phyloP scores from a whole-genome alignment of 768 basidiomycete genomes.

The Coprinellus micaceus region DNA sequence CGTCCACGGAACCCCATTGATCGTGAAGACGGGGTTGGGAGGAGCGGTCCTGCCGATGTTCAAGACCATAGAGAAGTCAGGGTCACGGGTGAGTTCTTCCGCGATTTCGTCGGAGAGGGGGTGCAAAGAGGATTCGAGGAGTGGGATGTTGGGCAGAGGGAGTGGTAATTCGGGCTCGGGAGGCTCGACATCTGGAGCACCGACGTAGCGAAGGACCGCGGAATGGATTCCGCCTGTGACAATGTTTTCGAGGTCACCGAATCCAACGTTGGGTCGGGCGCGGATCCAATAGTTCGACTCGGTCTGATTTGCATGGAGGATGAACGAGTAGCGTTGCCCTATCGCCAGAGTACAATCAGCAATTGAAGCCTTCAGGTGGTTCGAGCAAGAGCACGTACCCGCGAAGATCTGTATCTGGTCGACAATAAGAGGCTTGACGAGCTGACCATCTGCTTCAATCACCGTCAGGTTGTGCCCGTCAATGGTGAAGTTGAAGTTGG shows the following conservation, averaged over 20 bases:
- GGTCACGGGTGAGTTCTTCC: constrained; percentile 18
- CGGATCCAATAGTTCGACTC: constrained; percentile 44
- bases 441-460: constrained; percentile 41
- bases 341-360: too few relatives aligned
- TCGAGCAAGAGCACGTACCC: too few relatives aligned
- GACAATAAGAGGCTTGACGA: constrained; percentile 29
- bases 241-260: constrained; percentile 9
- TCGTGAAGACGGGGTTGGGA: too few relatives aligned
- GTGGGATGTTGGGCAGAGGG: constrained; percentile 8
- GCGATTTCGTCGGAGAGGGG: constrained; percentile 17
- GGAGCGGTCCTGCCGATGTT: constrained; percentile 1
- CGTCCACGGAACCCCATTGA: constrained; percentile 10
- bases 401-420: constrained; percentile 40
- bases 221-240: constrained; percentile 35
- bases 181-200: constrained; percentile 31
- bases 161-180: too few relatives aligned
- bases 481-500: constrained; percentile 41
- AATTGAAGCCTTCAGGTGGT: too few relatives aligned
- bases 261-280: constrained; percentile 21
- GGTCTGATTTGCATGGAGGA: constrained; percentile 36
- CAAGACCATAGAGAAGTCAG: constrained; percentile 14
- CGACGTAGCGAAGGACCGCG: constrained; percentile 42
- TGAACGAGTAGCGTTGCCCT: constrained; percentile 36
- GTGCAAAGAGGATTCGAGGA: constrained; percentile 21
- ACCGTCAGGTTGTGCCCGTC: constrained; percentile 37